These are phyloP conservation scores for Fraxinus latifolia DNA, from an alignment of 305 asterid species.

Conservation along the genomic window DNA sequence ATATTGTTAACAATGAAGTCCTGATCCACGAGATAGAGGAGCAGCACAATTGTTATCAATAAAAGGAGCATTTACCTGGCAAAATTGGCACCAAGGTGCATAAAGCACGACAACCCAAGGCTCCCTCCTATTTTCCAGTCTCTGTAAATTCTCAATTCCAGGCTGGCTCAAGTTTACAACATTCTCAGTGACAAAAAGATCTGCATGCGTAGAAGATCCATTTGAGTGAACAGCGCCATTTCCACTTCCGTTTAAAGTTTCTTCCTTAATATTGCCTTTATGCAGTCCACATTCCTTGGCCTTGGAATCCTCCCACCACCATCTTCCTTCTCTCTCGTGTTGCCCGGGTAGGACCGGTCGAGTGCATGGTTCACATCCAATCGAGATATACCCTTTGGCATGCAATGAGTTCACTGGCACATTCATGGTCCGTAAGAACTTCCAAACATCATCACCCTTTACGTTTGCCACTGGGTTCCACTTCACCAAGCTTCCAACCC, in stretches of 20 bases:
- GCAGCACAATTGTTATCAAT: neutral
- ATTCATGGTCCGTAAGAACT: conserved; percentile 67
- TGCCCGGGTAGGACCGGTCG: conserved; percentile 86
- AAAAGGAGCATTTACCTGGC: conserved; percentile 42
- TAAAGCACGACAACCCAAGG: conserved; percentile 87
- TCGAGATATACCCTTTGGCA: conserved; percentile 71
- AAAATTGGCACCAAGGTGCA: conserved; percentile 95
- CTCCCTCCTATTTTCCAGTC: conserved; percentile 63
- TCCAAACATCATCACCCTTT: conserved; percentile 75
- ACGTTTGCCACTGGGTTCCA: conserved; percentile 93
- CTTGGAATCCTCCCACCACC: conserved; percentile 99
- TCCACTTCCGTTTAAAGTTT: conserved; percentile 39
- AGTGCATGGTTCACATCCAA: conserved; percentile 97
- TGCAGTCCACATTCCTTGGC: conserved; percentile 96
- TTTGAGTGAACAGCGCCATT: conserved; percentile 40
- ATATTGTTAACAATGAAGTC: conserved; percentile 4
- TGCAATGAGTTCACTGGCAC: conserved; percentile 89
- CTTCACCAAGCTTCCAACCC: conserved; percentile 85
- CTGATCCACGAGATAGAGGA: neutral
- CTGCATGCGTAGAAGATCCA: conserved; percentile 37
- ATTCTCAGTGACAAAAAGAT: conserved; percentile 44
- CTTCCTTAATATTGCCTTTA: conserved; percentile 82
- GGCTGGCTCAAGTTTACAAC: conserved; percentile 61
- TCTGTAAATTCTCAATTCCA: conserved; percentile 79
- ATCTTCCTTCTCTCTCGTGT: conserved; percentile 96